phyloP scores from a whole-genome alignment of 495 filamentous ascomycete genomes.

The Hypoxylon subgilvum region DNA sequence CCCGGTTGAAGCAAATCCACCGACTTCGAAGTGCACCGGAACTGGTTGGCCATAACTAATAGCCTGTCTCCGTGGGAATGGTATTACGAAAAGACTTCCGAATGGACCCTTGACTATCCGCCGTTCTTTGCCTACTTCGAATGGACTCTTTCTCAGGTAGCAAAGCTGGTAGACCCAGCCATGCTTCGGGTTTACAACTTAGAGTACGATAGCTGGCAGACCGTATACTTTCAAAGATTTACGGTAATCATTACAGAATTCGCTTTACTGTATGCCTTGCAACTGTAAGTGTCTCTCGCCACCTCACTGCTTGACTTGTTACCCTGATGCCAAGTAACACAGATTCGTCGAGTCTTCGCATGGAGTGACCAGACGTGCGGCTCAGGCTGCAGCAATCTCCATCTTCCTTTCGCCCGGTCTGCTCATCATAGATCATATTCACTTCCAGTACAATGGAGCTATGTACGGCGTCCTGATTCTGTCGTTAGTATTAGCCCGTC shows the following conservation, averaged over 20 bases:
- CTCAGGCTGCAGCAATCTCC: constrained; percentile 85
- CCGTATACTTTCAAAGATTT: constrained; percentile 86
- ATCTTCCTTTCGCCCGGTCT: constrained; percentile 90
- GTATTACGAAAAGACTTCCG: constrained; percentile 96
- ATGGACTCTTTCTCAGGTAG: constrained; percentile 86
- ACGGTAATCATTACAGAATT: constrained; percentile 90
- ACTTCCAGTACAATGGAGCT: constrained; percentile 99
- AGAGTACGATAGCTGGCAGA: constrained; percentile 86
- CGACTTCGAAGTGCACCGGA: constrained; percentile 97
- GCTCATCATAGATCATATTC: constrained; percentile 97
- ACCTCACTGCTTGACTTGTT: not conserved
- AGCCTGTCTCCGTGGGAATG: constrained; percentile 86
- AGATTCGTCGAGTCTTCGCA: constrained; percentile 76
- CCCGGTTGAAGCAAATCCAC: constrained; percentile 81
- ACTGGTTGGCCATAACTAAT: constrained; percentile 95
- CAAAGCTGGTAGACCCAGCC: constrained; percentile 73
- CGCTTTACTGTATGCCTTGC: constrained; percentile 81
- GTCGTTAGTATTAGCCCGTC: constrained; percentile 81
- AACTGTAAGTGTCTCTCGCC: constrained; percentile 58
- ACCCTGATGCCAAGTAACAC: constrained; percentile 20
- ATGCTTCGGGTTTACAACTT: constrained; percentile 86
- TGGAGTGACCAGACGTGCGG: constrained; percentile 68
- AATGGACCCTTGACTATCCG: constrained; percentile 99
- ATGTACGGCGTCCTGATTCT: constrained; percentile 88
- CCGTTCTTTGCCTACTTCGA: constrained; percentile 98